Evolutionary conservation across 2,329 filamentous ascomycete species (phyloP).

Genomic region (Penicillium sclerotiorum): DNA sequence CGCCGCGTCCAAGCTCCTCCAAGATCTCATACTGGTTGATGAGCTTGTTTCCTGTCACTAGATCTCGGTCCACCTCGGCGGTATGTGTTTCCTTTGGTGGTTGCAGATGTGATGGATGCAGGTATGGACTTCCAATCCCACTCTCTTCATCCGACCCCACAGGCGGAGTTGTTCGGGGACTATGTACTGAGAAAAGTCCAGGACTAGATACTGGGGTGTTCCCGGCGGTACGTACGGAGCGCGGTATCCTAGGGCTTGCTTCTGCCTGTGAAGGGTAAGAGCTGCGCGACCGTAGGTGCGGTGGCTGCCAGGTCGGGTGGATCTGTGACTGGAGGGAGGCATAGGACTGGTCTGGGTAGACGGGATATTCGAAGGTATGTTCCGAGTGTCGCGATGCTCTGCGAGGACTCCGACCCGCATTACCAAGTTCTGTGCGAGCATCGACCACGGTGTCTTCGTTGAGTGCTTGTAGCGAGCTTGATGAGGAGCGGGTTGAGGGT

Average conservation of each 20-base stretch:
- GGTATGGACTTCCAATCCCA: slow-evolving; percentile 59
- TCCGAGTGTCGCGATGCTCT: slow-evolving; percentile 35
- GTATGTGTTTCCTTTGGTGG: slow-evolving; percentile 84
- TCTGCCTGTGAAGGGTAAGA: slow-evolving; percentile 48
- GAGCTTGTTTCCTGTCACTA: slow-evolving; percentile 85
- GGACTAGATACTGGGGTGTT: slow-evolving; percentile 53
- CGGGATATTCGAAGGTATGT: slow-evolving; percentile 40
- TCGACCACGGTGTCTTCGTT: slow-evolving; percentile 42
- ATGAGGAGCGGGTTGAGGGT: slow-evolving; percentile 46
- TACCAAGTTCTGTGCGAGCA: slow-evolving; percentile 36
- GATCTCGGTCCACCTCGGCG: slow-evolving; percentile 86
- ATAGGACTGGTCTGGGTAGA: slow-evolving; percentile 54
- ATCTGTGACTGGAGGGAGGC: slow-evolving; percentile 48
- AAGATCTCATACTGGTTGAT: slow-evolving; percentile 99
- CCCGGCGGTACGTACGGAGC: slow-evolving; percentile 45
- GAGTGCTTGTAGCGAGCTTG: slow-evolving; percentile 46
- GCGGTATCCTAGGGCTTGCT: slow-evolving; percentile 21
- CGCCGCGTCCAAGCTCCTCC: slow-evolving; percentile 90
- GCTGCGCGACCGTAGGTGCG: slow-evolving; percentile 44
- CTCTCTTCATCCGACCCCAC: slow-evolving; percentile 41
- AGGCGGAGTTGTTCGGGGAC: slow-evolving; percentile 34
- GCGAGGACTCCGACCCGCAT: slow-evolving; percentile 27
- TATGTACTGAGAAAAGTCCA: slow-evolving; percentile 47
- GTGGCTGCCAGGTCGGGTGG: slow-evolving; percentile 43
- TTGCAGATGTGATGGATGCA: slow-evolving; percentile 72